phyloP scores from a whole-genome alignment of 1,284 basidiomycete genomes.

The Ganoderma leucocontextum region DNA sequence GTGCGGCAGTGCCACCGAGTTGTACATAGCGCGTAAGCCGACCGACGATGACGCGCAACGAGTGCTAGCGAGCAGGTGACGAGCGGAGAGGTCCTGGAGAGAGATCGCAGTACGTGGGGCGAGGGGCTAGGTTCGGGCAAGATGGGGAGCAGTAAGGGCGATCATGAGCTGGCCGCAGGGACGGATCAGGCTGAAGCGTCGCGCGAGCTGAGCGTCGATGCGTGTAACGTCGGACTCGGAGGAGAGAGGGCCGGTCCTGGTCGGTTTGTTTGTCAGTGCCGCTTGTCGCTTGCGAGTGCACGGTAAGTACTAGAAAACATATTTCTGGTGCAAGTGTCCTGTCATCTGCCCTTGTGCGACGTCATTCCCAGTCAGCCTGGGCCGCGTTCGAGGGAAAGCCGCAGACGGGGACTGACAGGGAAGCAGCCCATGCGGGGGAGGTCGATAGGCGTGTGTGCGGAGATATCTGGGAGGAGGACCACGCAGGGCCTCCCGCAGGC shows the following conservation, averaged over 20 bases:
- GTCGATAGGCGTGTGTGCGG: slow-evolving; percentile 1
- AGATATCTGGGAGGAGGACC: not conserved
- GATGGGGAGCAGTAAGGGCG: slow-evolving; percentile 2
- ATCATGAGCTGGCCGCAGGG: slow-evolving; percentile 9
- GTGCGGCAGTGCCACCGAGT: not conserved
- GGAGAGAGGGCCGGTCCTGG: slow-evolving; percentile 8
- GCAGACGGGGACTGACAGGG: not conserved
- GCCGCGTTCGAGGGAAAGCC: slow-evolving; percentile 9
- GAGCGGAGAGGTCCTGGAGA: not conserved
- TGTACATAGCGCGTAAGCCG: not conserved
- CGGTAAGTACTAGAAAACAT: not conserved
- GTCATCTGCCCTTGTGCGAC: not conserved
- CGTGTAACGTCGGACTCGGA: slow-evolving; percentile 12
- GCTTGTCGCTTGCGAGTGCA: not conserved
- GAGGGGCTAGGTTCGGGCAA: not conserved
- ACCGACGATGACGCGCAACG: not conserved
- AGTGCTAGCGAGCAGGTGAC: not conserved
- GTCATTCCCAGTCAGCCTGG: slow-evolving; percentile 10
- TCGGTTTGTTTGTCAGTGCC: slow-evolving; percentile 4
- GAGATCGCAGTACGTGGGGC: not conserved
- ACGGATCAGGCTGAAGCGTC: slow-evolving; percentile 2
- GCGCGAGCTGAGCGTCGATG: slow-evolving; percentile 4
- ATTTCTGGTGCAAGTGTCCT: not conserved
- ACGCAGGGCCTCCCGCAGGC: slow-evolving; percentile 6
- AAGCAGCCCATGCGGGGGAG: slow-evolving; percentile 3